These are phyloP conservation scores for Marasmius sp. DNA, from an alignment of 1,284 basidiomycete genomes.

Conservation along the genomic window DNA sequence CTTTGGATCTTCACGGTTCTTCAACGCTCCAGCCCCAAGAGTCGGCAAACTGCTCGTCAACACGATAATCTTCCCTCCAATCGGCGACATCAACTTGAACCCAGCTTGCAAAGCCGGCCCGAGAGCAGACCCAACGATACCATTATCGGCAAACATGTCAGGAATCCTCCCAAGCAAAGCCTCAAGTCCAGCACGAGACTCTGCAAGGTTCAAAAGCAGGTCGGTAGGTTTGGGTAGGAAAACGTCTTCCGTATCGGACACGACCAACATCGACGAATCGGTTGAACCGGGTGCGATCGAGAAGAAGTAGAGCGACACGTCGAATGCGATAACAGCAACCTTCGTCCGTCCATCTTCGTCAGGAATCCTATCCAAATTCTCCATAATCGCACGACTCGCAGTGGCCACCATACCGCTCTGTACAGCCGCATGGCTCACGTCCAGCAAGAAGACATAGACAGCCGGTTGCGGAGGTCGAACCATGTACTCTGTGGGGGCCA, in stretches of 20 bases:
- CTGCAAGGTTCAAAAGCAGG: constrained; percentile 90
- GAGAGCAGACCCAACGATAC: constrained; percentile 88
- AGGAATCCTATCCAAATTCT: constrained; percentile 93
- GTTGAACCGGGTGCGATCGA: constrained; percentile 80
- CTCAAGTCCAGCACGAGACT: constrained; percentile 83
- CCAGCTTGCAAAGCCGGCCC: constrained; percentile 97
- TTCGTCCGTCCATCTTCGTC: constrained; percentile 94
- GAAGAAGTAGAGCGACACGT: constrained; percentile 96
- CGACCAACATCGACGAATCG: constrained; percentile 94
- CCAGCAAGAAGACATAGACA: constrained; percentile 96
- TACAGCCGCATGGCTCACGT: constrained; percentile 91
- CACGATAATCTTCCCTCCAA: constrained; percentile 96
- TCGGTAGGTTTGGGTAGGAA: constrained; percentile 98
- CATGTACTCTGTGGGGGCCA: constrained; percentile 99
- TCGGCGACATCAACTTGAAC: constrained; percentile 84
- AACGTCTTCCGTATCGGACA: constrained; percentile 95
- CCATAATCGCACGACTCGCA: constrained; percentile 92
- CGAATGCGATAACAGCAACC: constrained; percentile 91
- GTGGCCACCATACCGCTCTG: constrained; percentile 97
- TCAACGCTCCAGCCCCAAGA: constrained; percentile 88
- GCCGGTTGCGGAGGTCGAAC: constrained; percentile 97
- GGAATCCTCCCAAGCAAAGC: constrained; percentile 79
- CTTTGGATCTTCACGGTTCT: constrained; percentile 96
- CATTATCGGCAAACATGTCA: constrained; percentile 97
- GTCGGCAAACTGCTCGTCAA: constrained; percentile 87